Percentiles rank a stretch among this genome's conserved stretches.
Conservation (phyloP, 108 stramenopile species). For the Aureococcus anophagefferens region DNA sequence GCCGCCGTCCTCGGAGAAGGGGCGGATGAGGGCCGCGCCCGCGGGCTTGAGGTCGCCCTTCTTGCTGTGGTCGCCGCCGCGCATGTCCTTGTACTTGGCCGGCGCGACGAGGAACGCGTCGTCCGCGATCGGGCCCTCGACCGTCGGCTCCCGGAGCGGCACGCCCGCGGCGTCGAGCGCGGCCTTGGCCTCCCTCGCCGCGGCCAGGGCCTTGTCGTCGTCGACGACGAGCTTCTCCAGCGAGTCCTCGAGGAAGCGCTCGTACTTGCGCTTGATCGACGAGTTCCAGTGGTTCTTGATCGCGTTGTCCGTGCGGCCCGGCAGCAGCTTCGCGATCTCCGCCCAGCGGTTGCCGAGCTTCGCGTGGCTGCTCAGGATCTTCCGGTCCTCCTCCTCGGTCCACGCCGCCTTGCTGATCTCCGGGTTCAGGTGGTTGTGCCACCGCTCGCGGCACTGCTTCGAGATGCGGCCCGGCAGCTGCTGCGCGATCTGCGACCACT, state of each 20-base stretch:
- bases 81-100: too few species aligned
- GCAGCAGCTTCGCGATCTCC: constrained; percentile 71
- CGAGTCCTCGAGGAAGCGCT: background rate
- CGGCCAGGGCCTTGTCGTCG: background rate
- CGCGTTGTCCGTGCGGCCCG: constrained; percentile 93
- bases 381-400: constrained; percentile 56
- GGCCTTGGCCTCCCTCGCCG: background rate
- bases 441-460: constrained; percentile 86
- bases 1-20: too few species aligned
- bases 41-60: too few species aligned
- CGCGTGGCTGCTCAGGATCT: constrained; percentile 53
- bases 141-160: too few species aligned
- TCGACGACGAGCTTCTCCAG: background rate
- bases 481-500: constrained; percentile 75
- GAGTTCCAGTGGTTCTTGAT: constrained; percentile 97
- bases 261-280: constrained; percentile 48
- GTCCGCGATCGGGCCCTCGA: too few species aligned
- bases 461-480: constrained; percentile 81
- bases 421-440: constrained; percentile 84
- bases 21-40: too few species aligned
- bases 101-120: too few species aligned
- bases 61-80: too few species aligned
- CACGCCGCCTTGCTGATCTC: constrained; percentile 78
- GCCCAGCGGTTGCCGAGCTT: constrained; percentile 68
- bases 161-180: too few species aligned